Evolutionary conservation across 495 filamentous ascomycete species (phyloP), one percentile per base, ranked within the genome.

Genomic region (Tuber indicum): DNA sequence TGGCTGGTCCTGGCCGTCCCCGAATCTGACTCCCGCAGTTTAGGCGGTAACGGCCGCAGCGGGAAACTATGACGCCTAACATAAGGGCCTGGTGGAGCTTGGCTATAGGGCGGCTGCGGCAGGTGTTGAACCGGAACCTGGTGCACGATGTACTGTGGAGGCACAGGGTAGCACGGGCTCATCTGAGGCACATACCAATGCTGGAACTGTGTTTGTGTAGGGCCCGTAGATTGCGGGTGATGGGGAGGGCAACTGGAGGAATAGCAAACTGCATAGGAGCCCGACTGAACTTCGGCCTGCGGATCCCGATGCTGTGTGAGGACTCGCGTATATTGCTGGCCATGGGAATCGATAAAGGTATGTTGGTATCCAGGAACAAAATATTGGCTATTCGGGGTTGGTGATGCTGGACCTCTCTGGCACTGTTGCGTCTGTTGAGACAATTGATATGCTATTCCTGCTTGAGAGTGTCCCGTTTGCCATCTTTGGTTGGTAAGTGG

Each of bases 341-440:
- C 46, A 77, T 77, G 78, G 26, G 72, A 74, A 75, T 74, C 80
- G 58, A 81, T 80, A 42, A 71, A 79, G 42, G 77, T 52, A n/a
- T 76, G 72, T 41, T 75, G 74, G 58, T 74, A 74, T 32, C 72
- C 73, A 73, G 77, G 58, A 47, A 74, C 41, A 72, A 79, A 75
- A 77, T 81, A 78, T 32, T 76, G 70, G 6, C 81, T 71, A 72
- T 71, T 69, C 17, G 58, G 66, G 69, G 58, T 14, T 73, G 77
- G 23, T 8, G 42, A 23, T 26, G 58, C 75, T 42, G 49, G 3
- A 2, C 80, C 46, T 21, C 71, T 47, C n/a, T 80, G 81, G 44
- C 78, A 76, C 52, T 82, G 81, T 17, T 72, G 79, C 23, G 41
- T 58, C 26, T 77, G 76, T 32, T 81, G 80, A 6, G 75, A 73